Conservation (phyloP, 495 filamentous ascomycete species). For the Lasiosphaeris hirsuta region DNA sequence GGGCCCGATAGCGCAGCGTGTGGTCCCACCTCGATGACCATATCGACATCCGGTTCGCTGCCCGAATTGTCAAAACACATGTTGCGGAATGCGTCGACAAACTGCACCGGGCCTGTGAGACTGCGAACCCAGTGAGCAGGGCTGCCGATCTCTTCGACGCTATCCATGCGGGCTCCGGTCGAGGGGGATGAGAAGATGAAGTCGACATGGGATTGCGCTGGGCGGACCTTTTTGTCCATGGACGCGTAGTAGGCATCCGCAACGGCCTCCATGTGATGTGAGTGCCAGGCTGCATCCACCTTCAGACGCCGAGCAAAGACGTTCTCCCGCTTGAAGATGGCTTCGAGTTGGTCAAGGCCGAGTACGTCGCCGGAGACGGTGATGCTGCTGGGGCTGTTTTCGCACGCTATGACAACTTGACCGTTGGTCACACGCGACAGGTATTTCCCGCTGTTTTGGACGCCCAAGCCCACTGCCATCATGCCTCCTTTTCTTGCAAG, state of each 20-base stretch:
- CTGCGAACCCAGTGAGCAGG: conserved; percentile 45
- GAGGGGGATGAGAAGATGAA: conserved; percentile 25
- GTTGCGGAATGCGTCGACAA: conserved; percentile 38
- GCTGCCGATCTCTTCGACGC: conserved; percentile 22
- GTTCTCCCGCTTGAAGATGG: conserved; percentile 23
- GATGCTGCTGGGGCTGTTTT: conserved; percentile 46
- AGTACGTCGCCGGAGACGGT: conserved; percentile 43
- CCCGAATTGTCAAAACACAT: conserved; percentile 22
- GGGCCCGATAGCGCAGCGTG: conserved; percentile 50
- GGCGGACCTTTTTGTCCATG: conserved; percentile 24
- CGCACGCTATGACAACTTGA: conserved; percentile 41
- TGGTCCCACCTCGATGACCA: conserved; percentile 38
- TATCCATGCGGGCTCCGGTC: conserved; percentile 19
- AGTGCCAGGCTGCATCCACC: conserved; percentile 44
- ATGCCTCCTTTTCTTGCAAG: conserved; percentile 36
- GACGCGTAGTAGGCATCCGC: conserved; percentile 33
- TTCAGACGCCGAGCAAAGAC: conserved; percentile 36
- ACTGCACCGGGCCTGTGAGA: conserved; percentile 42
- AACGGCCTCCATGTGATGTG: conserved; percentile 41
- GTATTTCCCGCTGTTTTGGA: conserved; percentile 22
- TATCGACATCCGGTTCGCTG: conserved; percentile 21
- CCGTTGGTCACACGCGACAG: conserved; percentile 23
- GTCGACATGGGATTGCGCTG: conserved; percentile 16
- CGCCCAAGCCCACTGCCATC: conserved; percentile 40
- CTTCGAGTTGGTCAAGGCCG: conserved; percentile 35